Percentiles rank a stretch among this genome's conserved stretches.
Conservation (phyloP, 148 eudicot species). For the Simmondsia chinensis region DNA sequence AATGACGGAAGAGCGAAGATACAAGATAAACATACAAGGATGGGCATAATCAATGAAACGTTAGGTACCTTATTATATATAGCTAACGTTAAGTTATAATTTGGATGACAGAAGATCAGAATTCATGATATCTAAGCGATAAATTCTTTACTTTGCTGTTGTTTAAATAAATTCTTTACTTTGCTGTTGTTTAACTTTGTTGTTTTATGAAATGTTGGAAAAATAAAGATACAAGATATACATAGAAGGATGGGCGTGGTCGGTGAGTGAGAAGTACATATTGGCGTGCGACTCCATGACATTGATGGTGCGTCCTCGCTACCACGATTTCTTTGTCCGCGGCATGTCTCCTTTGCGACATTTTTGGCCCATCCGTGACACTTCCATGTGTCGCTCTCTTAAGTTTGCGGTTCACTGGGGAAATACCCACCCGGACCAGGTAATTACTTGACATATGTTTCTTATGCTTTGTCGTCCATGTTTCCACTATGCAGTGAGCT, state of each 20-base stretch:
- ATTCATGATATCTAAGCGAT: too few species aligned
- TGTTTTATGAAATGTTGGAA: neutral
- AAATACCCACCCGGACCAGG: constrained; percentile 44
- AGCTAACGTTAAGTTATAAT: too few species aligned
- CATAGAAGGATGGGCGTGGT: constrained; percentile 72
- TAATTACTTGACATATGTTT: constrained; percentile 4
- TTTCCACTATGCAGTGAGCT: too few species aligned
- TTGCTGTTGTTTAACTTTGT: neutral
- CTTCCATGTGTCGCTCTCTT: constrained; percentile 34
- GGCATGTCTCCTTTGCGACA: constrained; percentile 42
- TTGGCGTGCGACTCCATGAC: constrained; percentile 52
- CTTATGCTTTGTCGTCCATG: too few species aligned
- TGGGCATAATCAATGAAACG: too few species aligned
- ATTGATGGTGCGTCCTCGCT: constrained; percentile 31
- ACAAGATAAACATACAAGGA: too few species aligned
- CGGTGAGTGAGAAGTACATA: constrained; percentile 59
- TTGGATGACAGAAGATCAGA: too few species aligned
- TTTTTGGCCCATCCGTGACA: constrained; percentile 47
- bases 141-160: too few species aligned
- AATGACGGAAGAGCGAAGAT: too few species aligned
- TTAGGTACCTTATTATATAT: too few species aligned
- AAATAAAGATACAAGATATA: constrained; percentile 46
- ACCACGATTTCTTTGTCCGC: constrained; percentile 32
- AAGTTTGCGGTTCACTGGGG: constrained; percentile 68
- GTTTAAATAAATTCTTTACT: neutral